Evolutionary conservation across 2,329 filamentous ascomycete species (phyloP).

Genomic region (Aspergillus oerlinghausenensis): DNA sequence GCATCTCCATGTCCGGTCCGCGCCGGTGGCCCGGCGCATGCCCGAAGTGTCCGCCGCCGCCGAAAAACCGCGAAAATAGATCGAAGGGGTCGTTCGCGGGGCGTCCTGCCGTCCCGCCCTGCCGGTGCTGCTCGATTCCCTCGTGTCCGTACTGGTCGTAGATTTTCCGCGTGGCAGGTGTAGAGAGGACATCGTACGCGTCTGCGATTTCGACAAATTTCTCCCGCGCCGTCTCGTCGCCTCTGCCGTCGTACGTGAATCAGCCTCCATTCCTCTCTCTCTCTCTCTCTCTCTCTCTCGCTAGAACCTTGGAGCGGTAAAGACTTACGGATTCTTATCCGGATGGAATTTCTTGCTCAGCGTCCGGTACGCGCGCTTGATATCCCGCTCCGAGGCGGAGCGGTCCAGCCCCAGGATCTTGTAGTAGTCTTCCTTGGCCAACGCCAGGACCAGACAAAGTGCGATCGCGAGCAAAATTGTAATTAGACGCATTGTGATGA

Average conservation of each 20-base stretch:
- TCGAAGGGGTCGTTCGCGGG: constrained; percentile 82
- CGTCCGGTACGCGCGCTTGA: constrained; percentile 88
- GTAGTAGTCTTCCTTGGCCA: constrained; percentile 46
- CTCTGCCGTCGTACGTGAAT: constrained; percentile 44
- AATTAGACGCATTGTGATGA: constrained; percentile 31
- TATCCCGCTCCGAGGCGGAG: constrained; percentile 75
- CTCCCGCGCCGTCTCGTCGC: constrained; percentile 72
- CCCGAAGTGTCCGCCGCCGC: constrained; percentile 79
- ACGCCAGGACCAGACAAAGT: constrained; percentile 33
- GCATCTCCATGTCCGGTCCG: constrained; percentile 85
- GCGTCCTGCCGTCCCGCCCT: constrained; percentile 58
- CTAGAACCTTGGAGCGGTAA: not conserved
- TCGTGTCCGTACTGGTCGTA: constrained; percentile 96
- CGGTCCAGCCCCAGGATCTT: constrained; percentile 77
- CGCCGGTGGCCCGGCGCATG: constrained; percentile 67
- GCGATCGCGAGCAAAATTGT: constrained; percentile 29
- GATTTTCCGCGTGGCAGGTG: constrained; percentile 73
- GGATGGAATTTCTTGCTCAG: constrained; percentile 95
- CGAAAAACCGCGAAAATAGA: constrained; percentile 94
- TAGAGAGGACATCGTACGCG: constrained; percentile 87
- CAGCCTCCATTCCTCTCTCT: not conserved
- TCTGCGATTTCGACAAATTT: constrained; percentile 94
- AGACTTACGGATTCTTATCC: constrained; percentile 88
- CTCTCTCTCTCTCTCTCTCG: too few relatives aligned
- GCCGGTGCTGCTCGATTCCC: constrained; percentile 75